These are phyloP conservation scores for Salix suchowensis DNA, from an alignment of 345 rosid genomes.

Conservation along the genomic window DNA sequence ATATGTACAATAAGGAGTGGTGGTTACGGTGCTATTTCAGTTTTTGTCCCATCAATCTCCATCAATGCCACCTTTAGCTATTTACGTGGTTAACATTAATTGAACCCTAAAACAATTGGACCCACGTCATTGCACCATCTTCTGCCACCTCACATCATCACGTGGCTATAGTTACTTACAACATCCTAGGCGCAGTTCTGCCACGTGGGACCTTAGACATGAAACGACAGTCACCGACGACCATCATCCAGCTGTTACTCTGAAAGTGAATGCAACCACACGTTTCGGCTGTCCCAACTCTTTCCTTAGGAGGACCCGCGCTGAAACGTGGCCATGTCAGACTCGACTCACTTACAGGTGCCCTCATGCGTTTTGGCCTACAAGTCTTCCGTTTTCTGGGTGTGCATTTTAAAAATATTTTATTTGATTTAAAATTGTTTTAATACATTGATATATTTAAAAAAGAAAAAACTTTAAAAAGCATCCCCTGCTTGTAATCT, in stretches of 20 bases:
- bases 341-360: slow-evolving; percentile 26
- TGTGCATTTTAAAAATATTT: too few relatives aligned
- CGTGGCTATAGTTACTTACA: neutral
- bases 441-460: too few relatives aligned
- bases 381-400: neutral
- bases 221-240: slow-evolving; percentile 22
- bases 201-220: slow-evolving; percentile 21
- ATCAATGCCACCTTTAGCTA: neutral
- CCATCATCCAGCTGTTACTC: slow-evolving; percentile 27
- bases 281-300: neutral
- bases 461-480: too few relatives aligned
- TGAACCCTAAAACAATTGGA: neutral
- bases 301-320: slow-evolving; percentile 26
- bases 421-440: too few relatives aligned
- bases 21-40: neutral
- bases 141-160: neutral
- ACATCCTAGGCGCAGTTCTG: neutral
- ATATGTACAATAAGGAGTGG: too few relatives aligned
- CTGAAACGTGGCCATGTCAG: slow-evolving; percentile 43
- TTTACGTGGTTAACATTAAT: neutral
- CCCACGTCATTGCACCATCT: neutral
- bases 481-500: too few relatives aligned
- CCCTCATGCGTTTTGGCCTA: slow-evolving; percentile 23
- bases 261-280: slow-evolving; percentile 35
- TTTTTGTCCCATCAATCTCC: neutral